Base-by-base conservation (phyloP, 176 grass and related monocot genomes). In the Zea mays region DNA sequence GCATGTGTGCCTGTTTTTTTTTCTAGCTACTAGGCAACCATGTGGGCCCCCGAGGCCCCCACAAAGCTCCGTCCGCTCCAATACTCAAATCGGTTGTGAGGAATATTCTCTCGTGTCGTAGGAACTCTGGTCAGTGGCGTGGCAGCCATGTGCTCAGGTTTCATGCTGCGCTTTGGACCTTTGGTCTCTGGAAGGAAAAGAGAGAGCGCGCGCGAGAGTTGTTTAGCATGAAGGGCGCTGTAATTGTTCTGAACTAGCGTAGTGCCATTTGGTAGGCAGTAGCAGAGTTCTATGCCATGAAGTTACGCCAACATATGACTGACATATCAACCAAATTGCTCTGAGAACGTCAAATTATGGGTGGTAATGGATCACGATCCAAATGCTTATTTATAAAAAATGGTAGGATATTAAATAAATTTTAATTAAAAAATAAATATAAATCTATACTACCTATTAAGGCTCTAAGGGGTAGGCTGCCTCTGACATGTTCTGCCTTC, bases 251-350 rank as follows among this genome's bases (percentile, higher is more conserved):
- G 8, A 4, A 10, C 12, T n/a, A 9, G 12, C n/a, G 33, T 52
- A 21, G 75, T 66, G 75, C 10, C 10, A 65, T 52, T 66, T 66
- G 75, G 44, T 78, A 20, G 17, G 13, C 10, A 14, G 67, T 69
- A 21, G 66, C 17, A 46, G 10, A 38, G 12, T 11, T 6, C 4
- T 8, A 19, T 33, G 51, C 34, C 16, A 54, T 10, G 69, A 15
- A 16, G 20, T 59, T 10, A 57, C 13, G 19, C 41, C 55, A 44
- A 27, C 27, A 27, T 27, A 27, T 27, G 0, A 27, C 27, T 27
- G 27, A 39, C 13, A 27, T 12, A 4, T 71, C 47, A 59, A 54
- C 51, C 51, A 54, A 54, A 15, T 54, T 17, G 51, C 51, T 54
- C 51, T 17, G 49, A 16, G 49, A 51, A 50, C 13, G 48, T 1